A percentile compares a stretch with the other conserved stretches of the same genome.
Conservation (phyloP, 2,329 filamentous ascomycete genomes). For the Diatrype stigma region DNA sequence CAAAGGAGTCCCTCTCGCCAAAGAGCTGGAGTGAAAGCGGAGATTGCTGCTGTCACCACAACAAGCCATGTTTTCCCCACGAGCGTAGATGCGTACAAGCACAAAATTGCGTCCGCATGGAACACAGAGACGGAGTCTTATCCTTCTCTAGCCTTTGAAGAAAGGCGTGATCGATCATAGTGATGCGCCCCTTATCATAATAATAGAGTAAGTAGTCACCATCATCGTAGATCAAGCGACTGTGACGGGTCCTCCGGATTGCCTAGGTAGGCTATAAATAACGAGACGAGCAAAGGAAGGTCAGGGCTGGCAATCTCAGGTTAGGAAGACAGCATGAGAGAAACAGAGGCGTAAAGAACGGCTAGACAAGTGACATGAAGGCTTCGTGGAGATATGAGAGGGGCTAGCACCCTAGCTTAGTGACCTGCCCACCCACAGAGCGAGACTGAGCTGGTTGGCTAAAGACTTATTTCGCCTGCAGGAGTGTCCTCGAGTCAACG, state of each 20-base stretch:
- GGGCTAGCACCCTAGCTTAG: background rate
- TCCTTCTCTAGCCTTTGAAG: slow-evolving; percentile 13
- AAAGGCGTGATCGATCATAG: slow-evolving; percentile 7
- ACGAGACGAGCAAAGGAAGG: slow-evolving; percentile 7
- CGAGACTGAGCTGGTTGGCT: background rate
- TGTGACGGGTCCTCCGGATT: slow-evolving; percentile 8
- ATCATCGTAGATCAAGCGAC: slow-evolving; percentile 9
- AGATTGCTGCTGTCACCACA: slow-evolving; percentile 38
- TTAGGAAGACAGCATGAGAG: slow-evolving; percentile 9
- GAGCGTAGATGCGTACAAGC: slow-evolving; percentile 35
- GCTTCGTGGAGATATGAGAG: background rate
- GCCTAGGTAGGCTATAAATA: slow-evolving; percentile 4
- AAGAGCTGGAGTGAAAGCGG: slow-evolving; percentile 27
- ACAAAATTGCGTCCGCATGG: slow-evolving; percentile 34
- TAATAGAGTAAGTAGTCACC: slow-evolving; percentile 1
- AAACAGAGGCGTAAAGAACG: slow-evolving; percentile 5
- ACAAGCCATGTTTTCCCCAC: slow-evolving; percentile 32
- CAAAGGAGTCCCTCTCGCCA: slow-evolving; percentile 18
- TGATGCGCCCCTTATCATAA: slow-evolving; percentile 6
- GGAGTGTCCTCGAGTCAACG: slow-evolving; percentile 35
- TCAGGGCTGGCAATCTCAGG: slow-evolving; percentile 5
- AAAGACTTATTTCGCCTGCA: slow-evolving; percentile 12
- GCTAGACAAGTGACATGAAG: background rate
- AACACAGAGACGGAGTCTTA: slow-evolving; percentile 28
- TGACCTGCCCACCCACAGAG: background rate